These are phyloP conservation scores for Scedosporium minutisporum DNA, from an alignment of 2,329 filamentous ascomycete species.

Conservation along the genomic window DNA sequence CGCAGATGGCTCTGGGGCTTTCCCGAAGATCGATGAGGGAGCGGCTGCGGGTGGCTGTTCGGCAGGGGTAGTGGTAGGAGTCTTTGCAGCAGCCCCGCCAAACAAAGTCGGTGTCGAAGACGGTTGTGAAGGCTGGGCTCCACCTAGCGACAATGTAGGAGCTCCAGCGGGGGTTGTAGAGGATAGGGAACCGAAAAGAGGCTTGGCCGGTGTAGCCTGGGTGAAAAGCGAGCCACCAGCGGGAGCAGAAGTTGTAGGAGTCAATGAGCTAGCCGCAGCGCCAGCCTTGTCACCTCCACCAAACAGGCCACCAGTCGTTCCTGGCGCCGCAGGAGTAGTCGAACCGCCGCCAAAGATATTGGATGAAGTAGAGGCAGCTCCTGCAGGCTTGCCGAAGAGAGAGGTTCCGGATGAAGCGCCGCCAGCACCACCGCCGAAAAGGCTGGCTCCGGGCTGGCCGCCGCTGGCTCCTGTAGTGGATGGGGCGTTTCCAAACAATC, in stretches of 20 bases:
- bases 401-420: constrained; percentile 15
- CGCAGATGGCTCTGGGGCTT: neutral
- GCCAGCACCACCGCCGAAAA: constrained; percentile 15
- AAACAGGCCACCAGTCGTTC: constrained; percentile 19
- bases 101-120: constrained; percentile 8
- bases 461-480: neutral
- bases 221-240: constrained; percentile 11
- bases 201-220: constrained; percentile 6
- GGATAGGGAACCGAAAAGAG: constrained; percentile 1
- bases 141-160: constrained; percentile 1
- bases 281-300: constrained; percentile 5
- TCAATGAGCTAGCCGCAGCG: constrained; percentile 17
- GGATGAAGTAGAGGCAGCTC: constrained; percentile 11
- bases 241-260: constrained; percentile 17
- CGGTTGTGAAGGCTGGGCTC: constrained; percentile 2
- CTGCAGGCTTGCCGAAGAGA: constrained; percentile 15
- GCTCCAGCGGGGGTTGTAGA: constrained; percentile 6
- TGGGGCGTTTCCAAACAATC: neutral
- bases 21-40: constrained; percentile 2
- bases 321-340: constrained; percentile 4
- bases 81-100: constrained; percentile 6
- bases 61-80: neutral
- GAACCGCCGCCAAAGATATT: constrained; percentile 14
- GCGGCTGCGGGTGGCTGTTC: neutral
- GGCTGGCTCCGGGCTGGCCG: constrained; percentile 2